Evolutionary conservation across 441 rosid genomes (phyloP), one percentile per base, ranked within the genome.

Genomic region (Pelargonium australe): DNA sequence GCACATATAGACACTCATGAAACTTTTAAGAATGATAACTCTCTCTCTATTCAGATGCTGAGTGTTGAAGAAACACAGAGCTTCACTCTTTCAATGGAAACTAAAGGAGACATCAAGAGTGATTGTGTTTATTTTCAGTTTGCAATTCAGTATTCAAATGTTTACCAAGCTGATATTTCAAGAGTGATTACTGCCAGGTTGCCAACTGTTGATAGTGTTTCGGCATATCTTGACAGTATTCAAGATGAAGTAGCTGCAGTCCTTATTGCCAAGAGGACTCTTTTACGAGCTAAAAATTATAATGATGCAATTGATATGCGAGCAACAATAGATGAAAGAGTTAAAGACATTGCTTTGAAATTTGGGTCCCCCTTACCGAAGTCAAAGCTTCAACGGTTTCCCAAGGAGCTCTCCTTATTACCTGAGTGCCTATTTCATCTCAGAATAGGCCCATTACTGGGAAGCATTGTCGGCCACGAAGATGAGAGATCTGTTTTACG

Each of bases 61-160:
- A 91, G 97, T 68, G 88, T 95, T 17, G 98, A 90, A 82, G 97
- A 92, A 79, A 86, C 98, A 28, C 98, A 88, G 76, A 85, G 98
- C 85, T 95, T 95, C 80, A 81, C 91, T 8, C 71, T 92, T 55
- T 89, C 88, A 16, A 89, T 95, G 97, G 99, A 95, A 80, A 87
- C 76, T 72, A 92, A 84, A 80, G 73, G 86, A 7, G 99, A 95
- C 79, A 84, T 95, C 81, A 85, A 86, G 73, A 80, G 80, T n/a
- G 96, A 91, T 69, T 73, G 70, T 47, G 85, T 90, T 20, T 92
- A 72, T 81, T 90, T 92, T 83, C 98, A 95, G 84, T 92, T 92
- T 86, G 87, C 81, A 60, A 82, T 92, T 76, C 95, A 81, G 67
- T 92, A 81, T 74, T 80, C 89, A 4, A 91, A 91, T 77, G 81